Evolutionary conservation across 768 basidiomycete genomes (phyloP), one percentile per base, ranked within the genome.

Genomic region (Mycena sanguinolenta): DNA sequence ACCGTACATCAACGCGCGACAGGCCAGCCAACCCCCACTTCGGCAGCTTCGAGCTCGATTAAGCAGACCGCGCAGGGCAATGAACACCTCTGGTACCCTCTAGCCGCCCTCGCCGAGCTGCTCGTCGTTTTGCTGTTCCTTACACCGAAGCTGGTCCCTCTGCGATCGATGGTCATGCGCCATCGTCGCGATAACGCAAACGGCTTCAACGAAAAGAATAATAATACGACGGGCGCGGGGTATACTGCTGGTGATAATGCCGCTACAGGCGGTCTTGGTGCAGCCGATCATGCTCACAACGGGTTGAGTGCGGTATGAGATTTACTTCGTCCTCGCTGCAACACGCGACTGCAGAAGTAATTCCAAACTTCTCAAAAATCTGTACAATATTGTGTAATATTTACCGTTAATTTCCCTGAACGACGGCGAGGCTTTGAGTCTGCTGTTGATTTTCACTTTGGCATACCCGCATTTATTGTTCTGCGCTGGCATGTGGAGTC

Each of bases 71-170:
- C 63, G 28, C 62, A 60, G 49, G 46, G 27, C 52, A 72, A 72
- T 58, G 71, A 72, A 53, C 71, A 68, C 58, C 63, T 72, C 16
- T 72, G 71, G 71, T 72, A 72, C 53, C 71, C 71, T 3, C 71
- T 72, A 53, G 63, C 63, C 50, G 66, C 71, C 58, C 71, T 72
- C 4, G 58, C 71, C 4, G 71, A 72, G 63, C 23, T 72, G 63
- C 67, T 72, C 46, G 63, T 28, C 1, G 71, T 61, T 17, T 52
- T 72, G 63, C 36, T 72, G 1, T 60, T 72, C 63, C 67, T 72
- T 16, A 36, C 58, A 1, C 63, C 67, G 12, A 66, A 58, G 19
- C 12, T 72, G 6, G 57, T 64, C n/a, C 66, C 67, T 10, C n/a
- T 72, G 42, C 62, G 63, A 4, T 27, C 61, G 32, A 19, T 58